These are phyloP conservation scores for Starmerella apicola DNA, from an alignment of 805 yeast genomes.

Conservation along the genomic window DNA sequence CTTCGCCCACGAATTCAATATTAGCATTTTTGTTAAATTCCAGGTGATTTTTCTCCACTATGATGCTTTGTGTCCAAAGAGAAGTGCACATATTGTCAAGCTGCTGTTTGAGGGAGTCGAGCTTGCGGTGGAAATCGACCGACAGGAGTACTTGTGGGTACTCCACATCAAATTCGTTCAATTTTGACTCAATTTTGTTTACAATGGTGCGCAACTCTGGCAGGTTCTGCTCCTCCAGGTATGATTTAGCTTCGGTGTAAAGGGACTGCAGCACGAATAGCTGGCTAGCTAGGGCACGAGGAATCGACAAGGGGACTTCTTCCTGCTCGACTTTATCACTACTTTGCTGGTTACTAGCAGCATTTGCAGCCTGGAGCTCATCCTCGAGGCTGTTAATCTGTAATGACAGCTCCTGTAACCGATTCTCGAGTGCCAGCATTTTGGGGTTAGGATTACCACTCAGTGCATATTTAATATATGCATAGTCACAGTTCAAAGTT, in stretches of 20 bases:
- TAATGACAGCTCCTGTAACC: too few species aligned
- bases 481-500: too few species aligned
- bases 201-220: not conserved
- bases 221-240: not conserved
- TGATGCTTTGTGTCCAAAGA: too few species aligned
- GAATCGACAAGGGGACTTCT: too few species aligned
- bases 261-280: not conserved
- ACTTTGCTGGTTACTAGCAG: too few species aligned
- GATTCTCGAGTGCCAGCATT: too few species aligned
- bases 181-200: not conserved
- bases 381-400: too few species aligned
- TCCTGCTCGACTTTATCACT: too few species aligned
- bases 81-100: too few species aligned
- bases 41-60: not conserved
- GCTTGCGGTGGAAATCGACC: slow-evolving; percentile 6
- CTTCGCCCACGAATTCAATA: not conserved
- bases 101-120: not conserved
- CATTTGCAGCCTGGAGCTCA: too few species aligned
- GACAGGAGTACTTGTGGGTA: slow-evolving; percentile 6
- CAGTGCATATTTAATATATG: too few species aligned
- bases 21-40: not conserved
- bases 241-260: not conserved
- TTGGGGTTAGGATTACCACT: too few species aligned
- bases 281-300: not conserved
- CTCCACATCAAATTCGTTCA: not conserved